phyloP scores from a whole-genome alignment of 2,329 filamentous ascomycete genomes.

The Lachnellula willkommii region DNA sequence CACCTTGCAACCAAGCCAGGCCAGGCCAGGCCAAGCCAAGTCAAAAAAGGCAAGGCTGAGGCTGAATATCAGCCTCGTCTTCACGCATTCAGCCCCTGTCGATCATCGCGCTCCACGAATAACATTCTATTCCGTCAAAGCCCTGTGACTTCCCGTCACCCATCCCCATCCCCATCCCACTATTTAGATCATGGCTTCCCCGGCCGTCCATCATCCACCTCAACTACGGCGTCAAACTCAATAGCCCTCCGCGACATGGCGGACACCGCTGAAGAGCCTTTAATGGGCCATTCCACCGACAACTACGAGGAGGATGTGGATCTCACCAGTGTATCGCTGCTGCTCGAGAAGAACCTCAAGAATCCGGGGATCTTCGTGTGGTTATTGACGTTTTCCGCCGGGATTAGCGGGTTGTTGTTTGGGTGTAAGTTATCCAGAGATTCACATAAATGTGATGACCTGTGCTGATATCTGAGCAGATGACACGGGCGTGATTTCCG shows the following conservation, averaged over 20 bases:
- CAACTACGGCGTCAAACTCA: slow-evolving; percentile 2
- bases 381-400: slow-evolving; percentile 58
- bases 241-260: slow-evolving; percentile 25
- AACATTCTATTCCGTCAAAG: not conserved
- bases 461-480: slow-evolving; percentile 17
- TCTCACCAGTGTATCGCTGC: slow-evolving; percentile 20
- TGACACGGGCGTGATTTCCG: slow-evolving; percentile 54
- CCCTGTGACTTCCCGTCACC: slow-evolving; percentile 8
- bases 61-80: not conserved
- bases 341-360: slow-evolving; percentile 27
- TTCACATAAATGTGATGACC: not conserved
- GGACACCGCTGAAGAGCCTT: slow-evolving; percentile 25
- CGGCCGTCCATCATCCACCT: not conserved
- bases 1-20: too few species aligned
- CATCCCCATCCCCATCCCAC: slow-evolving; percentile 42
- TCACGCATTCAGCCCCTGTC: not conserved
- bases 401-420: slow-evolving; percentile 63
- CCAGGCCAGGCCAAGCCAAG: too few species aligned
- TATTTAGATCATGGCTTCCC: slow-evolving; percentile 45
- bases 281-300: slow-evolving; percentile 22
- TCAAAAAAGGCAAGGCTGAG: not conserved
- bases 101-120: not conserved
- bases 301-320: slow-evolving; percentile 16
- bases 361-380: slow-evolving; percentile 48
- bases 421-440: slow-evolving; percentile 47